Evolutionary conservation across 805 yeast species (phyloP).

Genomic region (Myxozyma geophila): DNA sequence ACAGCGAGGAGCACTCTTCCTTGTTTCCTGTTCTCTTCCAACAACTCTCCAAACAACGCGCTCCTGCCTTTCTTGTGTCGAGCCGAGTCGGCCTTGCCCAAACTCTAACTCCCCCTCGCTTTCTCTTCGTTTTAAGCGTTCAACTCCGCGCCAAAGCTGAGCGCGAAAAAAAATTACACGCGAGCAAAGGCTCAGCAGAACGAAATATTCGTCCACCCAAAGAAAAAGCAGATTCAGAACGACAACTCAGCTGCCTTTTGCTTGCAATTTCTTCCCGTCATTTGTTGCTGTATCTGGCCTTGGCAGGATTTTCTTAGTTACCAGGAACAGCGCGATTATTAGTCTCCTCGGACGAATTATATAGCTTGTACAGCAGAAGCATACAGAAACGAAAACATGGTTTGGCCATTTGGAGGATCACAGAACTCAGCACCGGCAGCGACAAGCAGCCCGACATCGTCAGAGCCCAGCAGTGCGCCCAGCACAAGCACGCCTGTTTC

Average conservation of each 20-base stretch:
- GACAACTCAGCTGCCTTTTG: too few relatives aligned
- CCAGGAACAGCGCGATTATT: not conserved
- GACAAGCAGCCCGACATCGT: not conserved
- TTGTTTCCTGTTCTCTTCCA: not conserved
- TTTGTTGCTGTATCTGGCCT: not conserved
- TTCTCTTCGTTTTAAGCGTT: not conserved
- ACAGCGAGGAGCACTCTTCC: not conserved
- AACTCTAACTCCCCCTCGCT: not conserved
- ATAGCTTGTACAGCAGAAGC: conserved; percentile 2
- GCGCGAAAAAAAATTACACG: conserved; percentile 15
- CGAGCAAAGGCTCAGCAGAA: not conserved
- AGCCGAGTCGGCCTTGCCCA: not conserved
- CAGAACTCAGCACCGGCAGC: not conserved
- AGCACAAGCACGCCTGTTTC: not conserved
- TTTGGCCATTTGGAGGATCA: conserved; percentile 20
- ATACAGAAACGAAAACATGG: conserved; percentile 10
- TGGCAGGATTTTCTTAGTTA: not conserved
- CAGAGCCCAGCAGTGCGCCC: not conserved
- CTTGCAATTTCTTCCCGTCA: not conserved
- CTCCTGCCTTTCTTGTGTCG: too few relatives aligned
- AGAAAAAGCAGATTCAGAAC: too few relatives aligned
- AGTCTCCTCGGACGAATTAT: not conserved
- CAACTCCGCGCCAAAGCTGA: not conserved
- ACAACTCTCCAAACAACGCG: too few relatives aligned
- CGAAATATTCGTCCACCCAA: not conserved